Base-by-base conservation (phyloP, 768 basidiomycete species). In the Phaffia australis region DNA sequence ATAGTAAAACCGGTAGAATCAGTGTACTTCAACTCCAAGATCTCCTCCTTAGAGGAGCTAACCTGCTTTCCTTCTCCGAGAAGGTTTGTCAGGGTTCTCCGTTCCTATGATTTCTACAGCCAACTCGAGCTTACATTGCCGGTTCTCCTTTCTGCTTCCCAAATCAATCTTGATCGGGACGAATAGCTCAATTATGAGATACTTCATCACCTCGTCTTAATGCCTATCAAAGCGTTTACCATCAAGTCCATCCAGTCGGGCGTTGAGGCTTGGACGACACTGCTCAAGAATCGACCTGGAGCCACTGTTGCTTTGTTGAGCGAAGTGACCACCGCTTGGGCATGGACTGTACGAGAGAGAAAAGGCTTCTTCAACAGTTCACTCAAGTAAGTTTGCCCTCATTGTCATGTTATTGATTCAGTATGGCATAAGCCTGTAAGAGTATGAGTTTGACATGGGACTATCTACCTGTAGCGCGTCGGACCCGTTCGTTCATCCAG, bases 181-280 rank as follows among this genome's bases (percentile, higher is more conserved):
- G 18, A 27, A 27, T 70, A 94, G 90, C 85, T 84, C 73, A 89
- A 98, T 66, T 82, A 87, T 72, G 87, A 87, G 27, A 79, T 98
- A 18, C 78, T 98, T 14, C 87, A 89, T 76, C 86, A 90, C 74
- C 79, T 98, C 29, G 92, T 98, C 9, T 80, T 82, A 46, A 76
- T 98, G 21, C 95, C 95, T 0, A 88, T 98, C 71, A 86, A 88
- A 64, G 85, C 88, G 2, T 89, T 89, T 69, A 92, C 88, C 0
- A 89, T 92, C 0, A 79, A 88, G 4, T 84, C 91, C 0, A 83
- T 97, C 65, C 82, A 88, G 19, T 83, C 88, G 1, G 93, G 89
- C 0, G 85, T 92, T 52, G 92, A 98, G 73, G 86, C 87, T 14
- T 98, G 95, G 95, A 90, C 87, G 3, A 97, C 93, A 93, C 81